Base-by-base conservation (phyloP, 2,329 filamentous ascomycete species). In the Ophiostoma perfectum region DNA sequence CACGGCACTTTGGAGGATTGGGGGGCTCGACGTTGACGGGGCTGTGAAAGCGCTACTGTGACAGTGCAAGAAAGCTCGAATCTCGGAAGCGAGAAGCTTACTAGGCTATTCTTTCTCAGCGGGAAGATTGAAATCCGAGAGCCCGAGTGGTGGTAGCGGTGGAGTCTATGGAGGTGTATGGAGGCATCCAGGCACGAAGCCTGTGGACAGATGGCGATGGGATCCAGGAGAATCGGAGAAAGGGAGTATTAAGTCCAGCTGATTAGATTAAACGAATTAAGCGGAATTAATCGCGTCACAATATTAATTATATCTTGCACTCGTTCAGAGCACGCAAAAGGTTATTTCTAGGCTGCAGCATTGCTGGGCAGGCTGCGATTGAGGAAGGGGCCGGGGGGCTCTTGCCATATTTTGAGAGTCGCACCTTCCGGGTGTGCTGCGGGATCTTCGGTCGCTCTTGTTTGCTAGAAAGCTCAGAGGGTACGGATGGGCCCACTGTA, bases 71-170 rank as follows among this genome's bases (percentile, higher is more conserved):
- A 4, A 9, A 42, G 16, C 27, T 39, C 18, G 38, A 11, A 36
- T 64, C 63, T 64, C 63, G 63, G 63, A 44, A 44, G 63, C 63
- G 63, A 64, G 55, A 27, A 45, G 41, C 62, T 44, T 27, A 27
- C 39, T 45, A 64, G 62, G 60, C n/a, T 8, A 42, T 39, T 62
- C 5, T 39, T 38, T 38, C 12, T 16, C 64, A 49, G 68, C 65
- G 60, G 60, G 58, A 18, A 60, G 65, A 49, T 16, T 47, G 42
- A 60, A 69, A 62, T 65, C 68, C 68, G 68, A 69, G 68, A 65
- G 68, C 65, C 68, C 68, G 68, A 69, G 62, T 58, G 47, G n/a
- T 38, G 36, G 63, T 27, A 18, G 63, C 4, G 11, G 41, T 44
- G 63, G 39, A 14, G 55, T 60, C 55, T 60, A 38, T 27, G 27